Evolutionary conservation across 257 asterid genomes (phyloP).

Genomic region (Ocimum tenuiflorum): DNA sequence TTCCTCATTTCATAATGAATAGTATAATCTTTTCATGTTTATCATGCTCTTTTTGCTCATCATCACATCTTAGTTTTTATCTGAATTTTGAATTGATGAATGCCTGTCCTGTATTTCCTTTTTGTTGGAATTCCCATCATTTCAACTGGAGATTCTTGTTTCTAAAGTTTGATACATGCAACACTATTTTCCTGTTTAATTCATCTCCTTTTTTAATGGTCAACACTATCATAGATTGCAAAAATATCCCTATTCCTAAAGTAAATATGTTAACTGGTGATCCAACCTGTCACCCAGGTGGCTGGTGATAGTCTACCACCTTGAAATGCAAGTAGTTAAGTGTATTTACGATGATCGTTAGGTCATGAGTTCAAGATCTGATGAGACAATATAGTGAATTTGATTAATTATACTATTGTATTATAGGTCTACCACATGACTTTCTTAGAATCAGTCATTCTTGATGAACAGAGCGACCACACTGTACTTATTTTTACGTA

Average conservation of each 20-base stretch:
- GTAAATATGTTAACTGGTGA: neutral
- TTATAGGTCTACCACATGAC: too few relatives aligned
- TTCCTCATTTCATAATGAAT: neutral
- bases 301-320: too few relatives aligned
- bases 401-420: too few relatives aligned
- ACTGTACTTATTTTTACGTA: too few relatives aligned
- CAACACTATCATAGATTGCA: too few relatives aligned
- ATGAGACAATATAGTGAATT: too few relatives aligned
- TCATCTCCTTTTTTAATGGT: neutral
- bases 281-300: too few relatives aligned
- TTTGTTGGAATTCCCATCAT: slow-evolving; percentile 12
- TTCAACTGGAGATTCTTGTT: slow-evolving; percentile 1
- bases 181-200: neutral
- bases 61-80: neutral
- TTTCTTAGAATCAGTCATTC: too few relatives aligned
- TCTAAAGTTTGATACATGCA: slow-evolving; percentile 3
- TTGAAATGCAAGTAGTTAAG: too few relatives aligned
- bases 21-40: neutral
- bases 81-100: slow-evolving; percentile 8
- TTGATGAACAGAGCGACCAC: too few relatives aligned
- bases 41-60: neutral
- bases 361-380: too few relatives aligned
- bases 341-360: too few relatives aligned
- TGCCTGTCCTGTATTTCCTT: slow-evolving; percentile 4
- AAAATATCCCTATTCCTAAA: neutral